Percentiles rank a stretch among this genome's conserved stretches.
These are phyloP conservation scores for Yamadazyma spencermartinsiae DNA, from an alignment of 1,139 yeast species.

Conservation along the genomic window DNA sequence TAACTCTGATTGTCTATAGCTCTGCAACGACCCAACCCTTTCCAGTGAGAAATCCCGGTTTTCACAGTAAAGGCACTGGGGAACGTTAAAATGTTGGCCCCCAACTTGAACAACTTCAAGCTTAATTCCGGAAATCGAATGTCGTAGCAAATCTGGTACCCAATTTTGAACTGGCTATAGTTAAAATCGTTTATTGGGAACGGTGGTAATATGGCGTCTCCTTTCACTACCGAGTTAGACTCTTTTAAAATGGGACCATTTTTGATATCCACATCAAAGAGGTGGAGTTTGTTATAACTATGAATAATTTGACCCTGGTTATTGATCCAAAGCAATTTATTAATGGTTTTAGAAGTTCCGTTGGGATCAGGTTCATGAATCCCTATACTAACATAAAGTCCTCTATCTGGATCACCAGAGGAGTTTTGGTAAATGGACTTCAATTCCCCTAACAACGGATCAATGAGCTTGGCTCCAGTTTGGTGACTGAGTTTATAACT, in stretches of 20 bases:
- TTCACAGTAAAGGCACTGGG: constrained; percentile 93
- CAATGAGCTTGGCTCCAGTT: constrained; percentile 52
- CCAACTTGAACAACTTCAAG: constrained; percentile 58
- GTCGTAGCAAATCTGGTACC: constrained; percentile 83
- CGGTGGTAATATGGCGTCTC: constrained; percentile 54
- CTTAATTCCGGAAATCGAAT: constrained; percentile 87
- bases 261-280: constrained; percentile 84
- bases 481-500: constrained; percentile 58
- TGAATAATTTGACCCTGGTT: constrained; percentile 62
- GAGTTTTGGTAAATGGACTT: constrained; percentile 15
- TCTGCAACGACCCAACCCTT: constrained; percentile 70
- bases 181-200: constrained; percentile 29
- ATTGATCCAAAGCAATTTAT: constrained; percentile 59
- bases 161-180: constrained; percentile 50
- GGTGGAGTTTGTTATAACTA: constrained; percentile 80
- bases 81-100: constrained; percentile 76
- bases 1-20: constrained; percentile 88
- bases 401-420: constrained; percentile 14
- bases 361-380: constrained; percentile 68
- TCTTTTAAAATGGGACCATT: constrained; percentile 76
- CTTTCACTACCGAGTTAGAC: constrained; percentile 81
- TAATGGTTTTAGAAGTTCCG: constrained; percentile 63
- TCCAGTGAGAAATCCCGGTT: constrained; percentile 94
- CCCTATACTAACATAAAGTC: constrained; percentile 54
- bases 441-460: constrained; percentile 51